Evolutionary conservation across 331 rosid genomes (phyloP), one percentile per base, ranked within the genome.

Genomic region (Quercus phellos): DNA sequence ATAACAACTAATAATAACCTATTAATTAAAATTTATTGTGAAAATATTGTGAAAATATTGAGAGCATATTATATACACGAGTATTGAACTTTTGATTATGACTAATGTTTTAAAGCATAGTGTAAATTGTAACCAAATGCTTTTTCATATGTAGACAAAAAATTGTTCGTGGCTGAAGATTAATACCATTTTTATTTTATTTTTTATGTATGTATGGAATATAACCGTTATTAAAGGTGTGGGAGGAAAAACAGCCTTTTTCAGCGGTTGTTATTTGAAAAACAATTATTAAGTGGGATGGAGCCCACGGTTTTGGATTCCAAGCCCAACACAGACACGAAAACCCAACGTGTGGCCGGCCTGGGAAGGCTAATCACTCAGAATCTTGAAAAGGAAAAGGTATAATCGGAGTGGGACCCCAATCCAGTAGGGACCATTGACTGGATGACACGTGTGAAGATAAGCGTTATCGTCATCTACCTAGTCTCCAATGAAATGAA

Each of bases 221-320:
- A 46, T 46, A 46, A 46, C 53, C 16, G 53, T 46, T 46, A 46
- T 12, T 46, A 46, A 46, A 46, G 53, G 17, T 46, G 12, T 7
- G 46, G 12, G 35, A 4, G 51, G 4, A 2, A 10, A 43, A 43
- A 11, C 2, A 9, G 16, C 16, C 51, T 2, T 43, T 43, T 11
- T 9, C 51, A 43, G 43, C 10, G 60, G 55, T 11, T 29, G 3
- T 26, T 12, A 70, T 42, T 51, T 73, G 51, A 73, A 26, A 18
- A 5, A 26, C 14, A 56, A 21, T 58, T 27, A 21, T 22, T 14
- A 0, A 4, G n/a, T 16, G 54, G 18, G 22, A 14, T 55, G 81
- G 86, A 85, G 77, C 89, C 87, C 84, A 76, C 86, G 74, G 72
- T 50, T 85, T 76, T 73, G 84, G 87, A 90, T 83, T 79, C 94